Evolutionary conservation across 2,329 filamentous ascomycete species (phyloP).

Genomic region (Tolypocladium amazonense): DNA sequence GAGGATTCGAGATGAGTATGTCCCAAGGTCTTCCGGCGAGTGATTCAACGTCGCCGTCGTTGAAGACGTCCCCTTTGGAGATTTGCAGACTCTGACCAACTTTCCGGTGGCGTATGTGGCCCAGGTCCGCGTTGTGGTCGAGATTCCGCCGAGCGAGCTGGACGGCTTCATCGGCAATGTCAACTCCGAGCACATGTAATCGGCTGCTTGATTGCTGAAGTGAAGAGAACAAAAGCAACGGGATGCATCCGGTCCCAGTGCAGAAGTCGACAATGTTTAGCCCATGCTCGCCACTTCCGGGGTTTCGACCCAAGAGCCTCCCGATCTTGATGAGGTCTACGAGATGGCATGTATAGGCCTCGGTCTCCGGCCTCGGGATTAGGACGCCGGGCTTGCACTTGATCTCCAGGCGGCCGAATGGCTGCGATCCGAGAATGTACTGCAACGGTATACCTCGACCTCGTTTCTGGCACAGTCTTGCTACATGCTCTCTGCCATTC

Average conservation of each 20-base stretch:
- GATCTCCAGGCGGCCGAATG: constrained; percentile 76
- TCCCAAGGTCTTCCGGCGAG: constrained; percentile 32
- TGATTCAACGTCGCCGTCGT: constrained; percentile 22
- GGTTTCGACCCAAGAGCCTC: constrained; percentile 2
- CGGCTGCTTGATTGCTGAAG: constrained; percentile 31
- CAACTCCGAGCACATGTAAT: constrained; percentile 55
- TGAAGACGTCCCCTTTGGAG: constrained; percentile 37
- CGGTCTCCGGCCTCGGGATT: constrained; percentile 74
- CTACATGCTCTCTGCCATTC: constrained; percentile 14
- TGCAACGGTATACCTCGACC: constrained; percentile 67
- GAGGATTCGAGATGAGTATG: constrained; percentile 78
- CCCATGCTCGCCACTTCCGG: constrained; percentile 6
- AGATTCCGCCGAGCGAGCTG: constrained; percentile 56
- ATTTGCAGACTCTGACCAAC: constrained; percentile 29
- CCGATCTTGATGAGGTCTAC: constrained; percentile 29
- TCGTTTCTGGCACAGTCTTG: constrained; percentile 35
- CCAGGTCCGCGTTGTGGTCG: constrained; percentile 29
- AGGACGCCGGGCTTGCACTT: constrained; percentile 66
- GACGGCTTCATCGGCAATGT: constrained; percentile 59
- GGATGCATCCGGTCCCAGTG: constrained; percentile 84
- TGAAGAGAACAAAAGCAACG: constrained; percentile 60
- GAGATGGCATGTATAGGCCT: constrained; percentile 52
- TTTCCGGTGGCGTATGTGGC: constrained; percentile 9
- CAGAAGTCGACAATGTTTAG: constrained; percentile 74
- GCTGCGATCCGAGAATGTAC: constrained; percentile 81